Evolutionary conservation across 345 rosid species (phyloP).

Genomic region (Streptanthus diversifolius): DNA sequence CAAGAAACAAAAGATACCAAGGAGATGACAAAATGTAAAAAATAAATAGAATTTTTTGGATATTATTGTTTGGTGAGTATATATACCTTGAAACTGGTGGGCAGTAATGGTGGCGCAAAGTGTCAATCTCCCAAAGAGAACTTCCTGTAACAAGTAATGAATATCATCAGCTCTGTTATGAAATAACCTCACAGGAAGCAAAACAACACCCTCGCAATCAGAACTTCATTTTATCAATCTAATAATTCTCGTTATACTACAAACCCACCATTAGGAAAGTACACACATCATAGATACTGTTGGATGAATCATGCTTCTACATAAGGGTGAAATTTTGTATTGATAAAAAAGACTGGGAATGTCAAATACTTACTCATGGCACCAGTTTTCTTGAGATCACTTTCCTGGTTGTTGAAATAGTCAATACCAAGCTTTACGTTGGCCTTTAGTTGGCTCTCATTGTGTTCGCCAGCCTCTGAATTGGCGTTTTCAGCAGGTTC

Average conservation of each 20-base stretch:
- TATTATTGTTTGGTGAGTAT: background rate
- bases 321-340: background rate
- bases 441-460: constrained; percentile 32
- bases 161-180: background rate
- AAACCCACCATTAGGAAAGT: background rate
- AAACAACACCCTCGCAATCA: background rate
- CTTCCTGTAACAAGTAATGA: constrained; percentile 52
- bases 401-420: constrained; percentile 56
- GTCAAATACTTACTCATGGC: constrained; percentile 60
- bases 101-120: constrained; percentile 84
- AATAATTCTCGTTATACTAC: background rate
- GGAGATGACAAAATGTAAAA: background rate
- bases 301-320: background rate
- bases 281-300: background rate
- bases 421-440: constrained; percentile 54
- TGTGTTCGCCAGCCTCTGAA: constrained; percentile 37
- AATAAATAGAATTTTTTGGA: background rate
- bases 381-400: constrained; percentile 63
- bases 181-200: background rate
- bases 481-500: constrained; percentile 45
- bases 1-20: background rate
- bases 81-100: constrained; percentile 89
- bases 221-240: background rate
- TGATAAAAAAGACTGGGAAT: background rate
- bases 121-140: constrained; percentile 92